Conservation (phyloP, 768 basidiomycete genomes). For the Amanita rubescens region DNA sequence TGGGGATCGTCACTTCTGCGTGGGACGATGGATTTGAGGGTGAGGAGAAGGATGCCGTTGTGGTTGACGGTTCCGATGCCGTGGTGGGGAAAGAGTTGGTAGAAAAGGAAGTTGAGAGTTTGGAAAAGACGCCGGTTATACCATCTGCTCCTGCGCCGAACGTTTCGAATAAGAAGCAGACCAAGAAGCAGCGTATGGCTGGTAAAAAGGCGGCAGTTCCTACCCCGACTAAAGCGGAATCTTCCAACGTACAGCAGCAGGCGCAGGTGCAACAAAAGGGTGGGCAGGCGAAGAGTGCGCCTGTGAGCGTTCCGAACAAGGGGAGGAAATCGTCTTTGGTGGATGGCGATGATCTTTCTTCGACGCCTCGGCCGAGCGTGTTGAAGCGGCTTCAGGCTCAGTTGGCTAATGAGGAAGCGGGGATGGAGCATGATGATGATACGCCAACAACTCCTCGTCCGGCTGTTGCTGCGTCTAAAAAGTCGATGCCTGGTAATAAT, state of each 20-base stretch:
- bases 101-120: constrained; percentile 1
- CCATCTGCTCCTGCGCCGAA: neutral
- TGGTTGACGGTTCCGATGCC: neutral
- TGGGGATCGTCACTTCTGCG: constrained; percentile 6
- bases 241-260: neutral
- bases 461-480: neutral
- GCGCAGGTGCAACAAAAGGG: no score
- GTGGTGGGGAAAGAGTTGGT: neutral
- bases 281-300: neutral
- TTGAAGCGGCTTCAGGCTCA: constrained; percentile 6
- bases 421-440: constrained; percentile 1
- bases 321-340: neutral
- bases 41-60: neutral
- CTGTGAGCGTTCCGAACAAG: neutral
- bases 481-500: neutral
- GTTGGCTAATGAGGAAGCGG: neutral
- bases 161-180: constrained; percentile 1
- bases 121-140: constrained; percentile 4
- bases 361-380: constrained; percentile 3
- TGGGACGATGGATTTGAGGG: neutral
- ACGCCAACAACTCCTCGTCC: constrained; percentile 5
- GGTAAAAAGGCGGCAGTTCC: neutral
- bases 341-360: constrained; percentile 4
- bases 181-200: constrained; percentile 5
- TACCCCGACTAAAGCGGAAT: neutral